Evolutionary conservation across 2,329 filamentous ascomycete species (phyloP).

Genomic region (Trichoderma asperellum): DNA sequence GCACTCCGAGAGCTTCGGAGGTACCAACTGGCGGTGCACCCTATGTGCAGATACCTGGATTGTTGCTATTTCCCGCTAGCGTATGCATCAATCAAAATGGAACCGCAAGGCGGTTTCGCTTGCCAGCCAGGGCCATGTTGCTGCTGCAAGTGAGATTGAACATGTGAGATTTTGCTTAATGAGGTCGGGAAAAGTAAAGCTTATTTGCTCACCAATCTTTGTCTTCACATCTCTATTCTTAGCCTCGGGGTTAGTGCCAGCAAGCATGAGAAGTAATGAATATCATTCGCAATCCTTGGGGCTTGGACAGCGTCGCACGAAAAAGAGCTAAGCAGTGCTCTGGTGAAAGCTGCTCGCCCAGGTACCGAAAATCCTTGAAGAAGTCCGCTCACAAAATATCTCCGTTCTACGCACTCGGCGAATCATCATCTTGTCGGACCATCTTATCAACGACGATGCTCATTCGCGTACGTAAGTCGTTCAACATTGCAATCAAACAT

Average conservation of each 20-base stretch:
- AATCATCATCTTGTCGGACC: not conserved
- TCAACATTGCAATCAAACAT: not conserved
- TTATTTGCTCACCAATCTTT: conserved; percentile 25
- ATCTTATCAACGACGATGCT: conserved; percentile 1
- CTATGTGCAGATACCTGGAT: not conserved
- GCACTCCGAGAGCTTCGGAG: not conserved
- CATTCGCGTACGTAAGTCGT: conserved; percentile 12
- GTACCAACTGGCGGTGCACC: not conserved
- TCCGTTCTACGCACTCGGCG: not conserved
- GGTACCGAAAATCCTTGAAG: conserved; percentile 5
- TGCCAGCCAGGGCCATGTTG: not conserved
- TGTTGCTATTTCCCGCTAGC: not conserved
- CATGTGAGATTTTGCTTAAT: conserved; percentile 20
- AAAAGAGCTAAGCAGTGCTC: not conserved
- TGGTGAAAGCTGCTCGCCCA: not conserved
- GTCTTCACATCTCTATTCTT: conserved; percentile 12
- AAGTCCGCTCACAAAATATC: not conserved
- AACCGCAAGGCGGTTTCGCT: conserved; percentile 16
- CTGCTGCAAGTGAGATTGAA: conserved; percentile 21
- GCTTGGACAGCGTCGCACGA: not conserved
- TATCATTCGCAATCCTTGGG: not conserved
- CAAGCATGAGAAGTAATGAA: too few species aligned
- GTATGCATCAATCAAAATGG: not conserved
- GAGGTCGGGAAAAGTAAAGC: not conserved
- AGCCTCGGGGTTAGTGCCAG: not conserved